These are phyloP conservation scores for Xanthoconium separans DNA, from an alignment of 1,284 basidiomycete species.

Conservation along the genomic window DNA sequence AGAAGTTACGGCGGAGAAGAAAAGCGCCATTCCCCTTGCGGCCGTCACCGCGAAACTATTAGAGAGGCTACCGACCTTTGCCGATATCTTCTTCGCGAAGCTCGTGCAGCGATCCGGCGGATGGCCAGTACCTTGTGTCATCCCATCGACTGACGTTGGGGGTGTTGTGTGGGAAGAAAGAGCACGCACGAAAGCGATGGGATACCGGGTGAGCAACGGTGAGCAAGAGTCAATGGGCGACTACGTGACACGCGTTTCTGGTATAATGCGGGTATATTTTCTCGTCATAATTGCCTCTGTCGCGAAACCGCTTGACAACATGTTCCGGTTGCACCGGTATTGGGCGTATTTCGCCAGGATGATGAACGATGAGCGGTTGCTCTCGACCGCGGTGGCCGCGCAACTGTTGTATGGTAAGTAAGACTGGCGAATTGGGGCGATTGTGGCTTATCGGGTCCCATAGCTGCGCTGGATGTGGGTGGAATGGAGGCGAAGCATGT, in stretches of 20 bases:
- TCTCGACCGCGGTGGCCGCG: slow-evolving; percentile 55
- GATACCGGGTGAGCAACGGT: slow-evolving; percentile 47
- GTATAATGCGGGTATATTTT: slow-evolving; percentile 89
- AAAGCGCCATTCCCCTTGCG: slow-evolving; percentile 82
- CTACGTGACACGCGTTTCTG: slow-evolving; percentile 75
- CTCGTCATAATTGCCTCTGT: slow-evolving; percentile 60
- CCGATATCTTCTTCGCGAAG: slow-evolving; percentile 80
- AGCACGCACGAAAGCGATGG: slow-evolving; percentile 66
- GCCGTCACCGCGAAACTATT: slow-evolving; percentile 56
- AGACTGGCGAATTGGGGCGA: slow-evolving; percentile 6
- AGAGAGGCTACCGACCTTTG: slow-evolving; percentile 44
- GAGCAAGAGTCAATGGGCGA: slow-evolving; percentile 56
- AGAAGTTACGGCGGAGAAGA: slow-evolving; percentile 89
- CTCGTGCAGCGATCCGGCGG: slow-evolving; percentile 79
- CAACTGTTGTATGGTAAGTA: slow-evolving; percentile 67
- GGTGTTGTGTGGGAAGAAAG: slow-evolving; percentile 50
- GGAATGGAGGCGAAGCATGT: slow-evolving; percentile 58
- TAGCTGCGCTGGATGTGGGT: slow-evolving; percentile 73
- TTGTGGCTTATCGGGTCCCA: slow-evolving; percentile 19
- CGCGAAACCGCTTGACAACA: slow-evolving; percentile 42
- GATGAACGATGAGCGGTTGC: slow-evolving; percentile 46
- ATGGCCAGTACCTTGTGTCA: slow-evolving; percentile 60
- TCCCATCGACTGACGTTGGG: slow-evolving; percentile 51
- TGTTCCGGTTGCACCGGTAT: slow-evolving; percentile 60
- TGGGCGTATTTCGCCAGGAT: slow-evolving; percentile 73